Conservation (phyloP, 805 yeast genomes). For the Saccharomycopsis malanga region DNA sequence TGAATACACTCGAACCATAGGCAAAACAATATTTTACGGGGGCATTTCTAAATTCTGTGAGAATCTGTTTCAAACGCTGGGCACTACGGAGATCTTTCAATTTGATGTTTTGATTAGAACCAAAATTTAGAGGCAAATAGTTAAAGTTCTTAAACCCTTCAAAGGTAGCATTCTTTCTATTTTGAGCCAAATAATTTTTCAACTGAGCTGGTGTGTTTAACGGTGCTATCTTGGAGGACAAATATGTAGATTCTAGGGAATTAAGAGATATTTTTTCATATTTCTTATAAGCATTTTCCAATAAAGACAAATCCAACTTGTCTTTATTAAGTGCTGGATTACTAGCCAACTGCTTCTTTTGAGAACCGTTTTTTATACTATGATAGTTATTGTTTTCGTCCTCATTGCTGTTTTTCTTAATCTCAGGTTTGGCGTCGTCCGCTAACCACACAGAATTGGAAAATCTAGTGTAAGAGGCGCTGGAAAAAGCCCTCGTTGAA, state of each 20-base stretch:
- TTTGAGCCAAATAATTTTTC: constrained; percentile 7
- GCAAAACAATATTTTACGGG: constrained; percentile 82
- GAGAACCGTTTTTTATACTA: no score
- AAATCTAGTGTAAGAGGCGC: no score
- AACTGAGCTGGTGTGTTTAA: constrained; percentile 9
- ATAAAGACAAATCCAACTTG: constrained; percentile 15
- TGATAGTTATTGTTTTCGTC: no score
- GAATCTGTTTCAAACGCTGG: constrained; percentile 4
- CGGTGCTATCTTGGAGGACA: constrained; percentile 22
- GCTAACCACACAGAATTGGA: no score
- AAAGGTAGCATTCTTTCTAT: constrained; percentile 7
- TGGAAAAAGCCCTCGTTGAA: no score
- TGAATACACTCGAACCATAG: constrained; percentile 90
- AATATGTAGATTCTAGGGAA: constrained; percentile 24
- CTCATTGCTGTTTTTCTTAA: no score
- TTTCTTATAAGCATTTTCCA: constrained; percentile 22
- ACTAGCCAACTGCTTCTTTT: no score
- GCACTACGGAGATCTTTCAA: constrained; percentile 5
- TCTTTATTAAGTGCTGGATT: not conserved
- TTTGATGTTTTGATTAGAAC: constrained; percentile 19
- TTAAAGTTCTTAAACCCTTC: constrained; percentile 17
- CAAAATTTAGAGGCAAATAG: constrained; percentile 20
- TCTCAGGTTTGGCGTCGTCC: no score
- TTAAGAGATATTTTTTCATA: constrained; percentile 18
- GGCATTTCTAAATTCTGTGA: constrained; percentile 44